Evolutionary conservation across 352 stramenopile species (phyloP), one percentile per base, ranked within the genome.

Genomic region (Globisporangium megalacanthum): DNA sequence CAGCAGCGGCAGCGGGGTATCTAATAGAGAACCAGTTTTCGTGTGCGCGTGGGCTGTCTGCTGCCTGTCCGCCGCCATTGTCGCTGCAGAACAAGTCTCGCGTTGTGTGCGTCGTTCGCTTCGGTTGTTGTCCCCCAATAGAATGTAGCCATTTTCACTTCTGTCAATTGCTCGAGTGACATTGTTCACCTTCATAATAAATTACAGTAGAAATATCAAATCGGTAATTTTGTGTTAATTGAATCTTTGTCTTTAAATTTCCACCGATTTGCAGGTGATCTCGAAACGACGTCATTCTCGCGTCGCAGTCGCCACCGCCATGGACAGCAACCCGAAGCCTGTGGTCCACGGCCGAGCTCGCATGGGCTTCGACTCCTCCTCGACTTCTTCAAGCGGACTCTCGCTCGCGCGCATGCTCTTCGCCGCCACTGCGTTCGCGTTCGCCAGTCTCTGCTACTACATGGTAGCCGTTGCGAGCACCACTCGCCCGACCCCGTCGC

Each of bases 21-120:
- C 25, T 62, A 60, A 60, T 49, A 56, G 50, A 56, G 49, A 62
- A 56, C 56, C 56, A 62, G 56, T 56, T 62, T 62, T 49, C 48
- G 54, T 62, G 49, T 62, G 49, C 47, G 55, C 42, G 42, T 47
- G 42, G 42, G 42, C 42, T 8, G 42, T n/a, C 42, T n/a, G 42
- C 42, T n/a, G n/a, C n/a, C n/a, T n/a, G n/a, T n/a, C n/a, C 17
- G 42, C 42, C 42, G 42, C 42, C 42, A 22, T 19, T 29, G 42
- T 9, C 37, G 47, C 29, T 52, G n/a, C 42, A n/a, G n/a, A n/a
- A n/a, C n/a, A n/a, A n/a, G n/a, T n/a, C n/a, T n/a, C n/a, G n/a
- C n/a, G n/a, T n/a, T n/a, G n/a, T n/a, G n/a, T n/a, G n/a, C n/a
- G n/a, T n/a, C n/a, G 33, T 37, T 8, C 33, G 8, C 33, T 37